Base-by-base conservation (phyloP, 2,329 filamentous ascomycete genomes). In the Pseudomassariella vexata region DNA sequence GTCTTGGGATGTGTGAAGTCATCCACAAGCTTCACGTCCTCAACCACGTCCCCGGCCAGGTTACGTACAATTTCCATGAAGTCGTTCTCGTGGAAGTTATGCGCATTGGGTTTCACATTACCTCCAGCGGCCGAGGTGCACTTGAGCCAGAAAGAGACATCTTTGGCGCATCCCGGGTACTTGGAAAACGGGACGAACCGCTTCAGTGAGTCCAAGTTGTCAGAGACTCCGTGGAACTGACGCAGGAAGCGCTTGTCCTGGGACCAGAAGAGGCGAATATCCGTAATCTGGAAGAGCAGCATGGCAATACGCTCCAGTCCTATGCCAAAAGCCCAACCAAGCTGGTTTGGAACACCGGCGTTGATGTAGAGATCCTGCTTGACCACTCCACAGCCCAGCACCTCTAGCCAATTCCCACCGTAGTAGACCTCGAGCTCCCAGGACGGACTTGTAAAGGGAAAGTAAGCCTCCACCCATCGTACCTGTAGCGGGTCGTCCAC, bases 391-490 rank as follows among this genome's bases (percentile, higher is more conserved):
- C 82, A 94, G n/a, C 92, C 92, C 2, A 98, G 73, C 5, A 96
- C 79, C 62, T 98, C 92, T 20, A 98, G 79, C 92, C 92, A 98
- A 55, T 94, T 85, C 19, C 85, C 89, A 45, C 83, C 81, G 75
- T 90, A 95, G 67, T 85, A 89, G 8, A 98, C 87, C 55, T 98
- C 92, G 16, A 98, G 73, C 57, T 98, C 92, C 85, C 87, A 98
- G 6, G 84, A 92, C 0, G 92, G 92, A 36, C 82, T 89, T 1
- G 92, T 98, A 56, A 96, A 96, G 23, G 92, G 92, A 62, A 98
- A 98, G 61, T 92, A 96, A 2, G 92, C 88, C 58, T 95, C 90
- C 6, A 96, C 81, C 92, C 92, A 98, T 44, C 92, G 78, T 49
- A 95, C 80, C 46, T 79, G 81, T 23, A 96, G 66, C 5, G 88